Conservation (phyloP, 2,329 filamentous ascomycete species). For the Lasiodiplodia theobromae region DNA sequence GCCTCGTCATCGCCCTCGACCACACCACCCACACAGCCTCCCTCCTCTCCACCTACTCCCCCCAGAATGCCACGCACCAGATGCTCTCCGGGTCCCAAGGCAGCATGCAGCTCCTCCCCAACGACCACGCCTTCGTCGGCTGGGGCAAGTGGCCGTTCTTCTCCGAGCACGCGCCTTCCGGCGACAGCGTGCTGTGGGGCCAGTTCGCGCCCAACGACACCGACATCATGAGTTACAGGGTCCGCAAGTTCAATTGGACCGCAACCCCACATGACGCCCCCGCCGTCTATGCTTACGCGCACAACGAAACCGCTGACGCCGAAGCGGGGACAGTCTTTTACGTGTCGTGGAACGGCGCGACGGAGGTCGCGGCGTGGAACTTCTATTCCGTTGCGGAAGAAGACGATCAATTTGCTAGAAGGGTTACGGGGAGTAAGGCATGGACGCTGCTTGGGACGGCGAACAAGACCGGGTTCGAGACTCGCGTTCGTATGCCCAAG, state of each 20-base stretch:
- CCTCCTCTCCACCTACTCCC: constrained; percentile 53
- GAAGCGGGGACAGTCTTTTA: constrained; percentile 32
- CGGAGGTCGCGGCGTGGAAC: constrained; percentile 36
- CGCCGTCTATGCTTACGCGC: constrained; percentile 32
- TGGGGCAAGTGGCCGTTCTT: constrained; percentile 59
- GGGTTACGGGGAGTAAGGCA: no score
- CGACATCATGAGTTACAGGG: constrained; percentile 42
- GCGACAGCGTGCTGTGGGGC: constrained; percentile 46
- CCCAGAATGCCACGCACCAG: constrained; percentile 51
- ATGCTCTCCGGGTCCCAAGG: constrained; percentile 51
- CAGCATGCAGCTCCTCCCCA: constrained; percentile 51
- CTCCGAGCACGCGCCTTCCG: constrained; percentile 49
- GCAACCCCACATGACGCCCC: constrained; percentile 33
- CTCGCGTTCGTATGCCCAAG: background rate
- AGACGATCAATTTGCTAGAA: no score
- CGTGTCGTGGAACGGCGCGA: constrained; percentile 40
- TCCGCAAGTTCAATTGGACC: constrained; percentile 39
- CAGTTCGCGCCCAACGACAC: constrained; percentile 33
- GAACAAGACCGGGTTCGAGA: constrained; percentile 17
- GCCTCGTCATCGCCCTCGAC: constrained; percentile 51
- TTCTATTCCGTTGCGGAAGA: constrained; percentile 37
- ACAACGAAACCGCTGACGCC: constrained; percentile 30
- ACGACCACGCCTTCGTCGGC: constrained; percentile 56
- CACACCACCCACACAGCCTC: constrained; percentile 45
- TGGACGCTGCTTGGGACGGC: background rate